Evolutionary conservation across 2,329 filamentous ascomycete species (phyloP).

Genomic region (Dactylellina drechsleri): DNA sequence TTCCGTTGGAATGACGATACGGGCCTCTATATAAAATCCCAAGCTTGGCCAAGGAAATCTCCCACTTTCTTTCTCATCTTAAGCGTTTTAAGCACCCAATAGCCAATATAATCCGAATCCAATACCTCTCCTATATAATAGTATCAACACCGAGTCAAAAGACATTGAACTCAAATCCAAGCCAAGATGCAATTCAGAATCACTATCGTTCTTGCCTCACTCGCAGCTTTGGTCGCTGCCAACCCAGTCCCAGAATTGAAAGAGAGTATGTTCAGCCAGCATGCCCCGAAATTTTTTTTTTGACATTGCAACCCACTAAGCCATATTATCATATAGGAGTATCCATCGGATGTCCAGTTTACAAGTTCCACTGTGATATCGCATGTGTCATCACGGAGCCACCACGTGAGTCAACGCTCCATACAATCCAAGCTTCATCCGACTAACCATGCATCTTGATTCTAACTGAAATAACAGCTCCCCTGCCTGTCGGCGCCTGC

Average conservation of each 20-base stretch:
- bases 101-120: background rate
- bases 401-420: background rate
- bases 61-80: background rate
- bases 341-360: constrained; percentile 1
- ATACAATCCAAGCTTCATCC: background rate
- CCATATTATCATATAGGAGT: background rate
- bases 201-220: background rate
- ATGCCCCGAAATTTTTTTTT: background rate
- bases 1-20: background rate
- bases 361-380: background rate
- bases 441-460: background rate
- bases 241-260: constrained; percentile 3
- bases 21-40: background rate
- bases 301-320: background rate
- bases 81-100: background rate
- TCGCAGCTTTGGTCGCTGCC: constrained; percentile 3
- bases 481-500: background rate
- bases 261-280: constrained; percentile 3
- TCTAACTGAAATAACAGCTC: background rate
- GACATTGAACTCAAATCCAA: background rate
- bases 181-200: constrained; percentile 8
- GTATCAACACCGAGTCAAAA: background rate
- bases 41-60: background rate
- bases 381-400: background rate
- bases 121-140: background rate